These are phyloP conservation scores for Globisporangium paddicum DNA, from an alignment of 352 stramenopile species.

Conservation along the genomic window DNA sequence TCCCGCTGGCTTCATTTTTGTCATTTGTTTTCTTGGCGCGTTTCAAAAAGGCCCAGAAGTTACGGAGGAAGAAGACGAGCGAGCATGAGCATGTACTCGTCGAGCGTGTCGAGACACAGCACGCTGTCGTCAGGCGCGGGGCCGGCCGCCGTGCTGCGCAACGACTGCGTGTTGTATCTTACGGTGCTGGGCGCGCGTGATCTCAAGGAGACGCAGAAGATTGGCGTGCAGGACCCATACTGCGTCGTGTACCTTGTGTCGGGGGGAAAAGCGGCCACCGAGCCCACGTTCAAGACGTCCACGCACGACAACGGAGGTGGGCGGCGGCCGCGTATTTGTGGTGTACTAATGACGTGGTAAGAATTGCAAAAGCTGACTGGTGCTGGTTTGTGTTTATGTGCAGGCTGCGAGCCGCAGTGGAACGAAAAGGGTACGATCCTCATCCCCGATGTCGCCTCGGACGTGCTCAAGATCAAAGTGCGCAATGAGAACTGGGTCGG, in stretches of 20 bases:
- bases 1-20: conserved; percentile 4
- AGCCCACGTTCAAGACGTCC: conserved; percentile 63
- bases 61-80: neutral
- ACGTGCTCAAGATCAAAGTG: conserved; percentile 64
- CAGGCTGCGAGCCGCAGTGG: conserved; percentile 59
- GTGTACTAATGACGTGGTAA: neutral
- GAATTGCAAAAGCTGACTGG: neutral
- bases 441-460: conserved; percentile 58
- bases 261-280: conserved; percentile 39
- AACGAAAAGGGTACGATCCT: conserved; percentile 74
- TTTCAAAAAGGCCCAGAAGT: neutral
- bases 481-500: conserved; percentile 81
- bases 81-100: neutral
- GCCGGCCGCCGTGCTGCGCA: conserved; percentile 30
- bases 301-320: conserved; percentile 70
- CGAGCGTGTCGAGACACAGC: conserved; percentile 13
- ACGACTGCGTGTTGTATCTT: conserved; percentile 68
- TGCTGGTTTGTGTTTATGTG: neutral
- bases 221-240: conserved; percentile 76
- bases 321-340: neutral
- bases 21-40: neutral
- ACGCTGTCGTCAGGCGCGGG: conserved; percentile 5
- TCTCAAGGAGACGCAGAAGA: conserved; percentile 61
- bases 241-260: conserved; percentile 57
- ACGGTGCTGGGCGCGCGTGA: conserved; percentile 58